Evolutionary conservation across 139 green algal genomes (phyloP).

Genomic region (Zygnema cylindricum): DNA sequence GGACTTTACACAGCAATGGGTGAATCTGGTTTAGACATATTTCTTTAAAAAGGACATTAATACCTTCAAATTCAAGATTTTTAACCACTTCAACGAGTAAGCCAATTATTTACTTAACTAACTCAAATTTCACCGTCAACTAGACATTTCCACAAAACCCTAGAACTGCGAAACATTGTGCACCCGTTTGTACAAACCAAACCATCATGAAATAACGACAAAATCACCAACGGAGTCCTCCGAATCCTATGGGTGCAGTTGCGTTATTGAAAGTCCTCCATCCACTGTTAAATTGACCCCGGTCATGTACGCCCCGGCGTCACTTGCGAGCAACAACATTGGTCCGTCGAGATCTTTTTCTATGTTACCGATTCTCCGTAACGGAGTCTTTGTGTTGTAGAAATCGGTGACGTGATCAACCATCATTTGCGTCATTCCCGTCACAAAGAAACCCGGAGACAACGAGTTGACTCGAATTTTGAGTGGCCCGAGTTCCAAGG

Average conservation of each 20-base stretch:
- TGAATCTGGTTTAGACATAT: too few relatives aligned
- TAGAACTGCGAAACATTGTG: too few relatives aligned
- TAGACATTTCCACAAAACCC: too few relatives aligned
- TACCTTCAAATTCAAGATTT: too few relatives aligned
- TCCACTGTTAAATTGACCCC: background rate
- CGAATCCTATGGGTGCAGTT: background rate
- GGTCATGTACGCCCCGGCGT: constrained; percentile 20
- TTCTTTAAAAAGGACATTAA: too few relatives aligned
- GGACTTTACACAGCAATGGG: too few relatives aligned
- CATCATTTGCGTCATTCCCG: background rate
- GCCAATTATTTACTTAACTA: too few relatives aligned
- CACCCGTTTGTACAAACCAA: too few relatives aligned
- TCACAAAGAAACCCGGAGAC: constrained; percentile 8
- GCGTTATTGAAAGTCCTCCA: background rate
- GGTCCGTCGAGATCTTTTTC: background rate
- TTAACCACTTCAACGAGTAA: too few relatives aligned
- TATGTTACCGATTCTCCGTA: background rate
- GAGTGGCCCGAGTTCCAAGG: constrained; percentile 3
- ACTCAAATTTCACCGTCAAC: too few relatives aligned
- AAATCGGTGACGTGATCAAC: background rate
- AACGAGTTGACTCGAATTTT: constrained; percentile 20
- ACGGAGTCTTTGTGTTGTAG: background rate
- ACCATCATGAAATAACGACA: too few relatives aligned
- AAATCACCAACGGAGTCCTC: too few relatives aligned
- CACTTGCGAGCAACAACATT: background rate